These are phyloP conservation scores for Pseudocercospora pini-densiflorae DNA, from an alignment of 2,329 filamentous ascomycete genomes.

Conservation along the genomic window DNA sequence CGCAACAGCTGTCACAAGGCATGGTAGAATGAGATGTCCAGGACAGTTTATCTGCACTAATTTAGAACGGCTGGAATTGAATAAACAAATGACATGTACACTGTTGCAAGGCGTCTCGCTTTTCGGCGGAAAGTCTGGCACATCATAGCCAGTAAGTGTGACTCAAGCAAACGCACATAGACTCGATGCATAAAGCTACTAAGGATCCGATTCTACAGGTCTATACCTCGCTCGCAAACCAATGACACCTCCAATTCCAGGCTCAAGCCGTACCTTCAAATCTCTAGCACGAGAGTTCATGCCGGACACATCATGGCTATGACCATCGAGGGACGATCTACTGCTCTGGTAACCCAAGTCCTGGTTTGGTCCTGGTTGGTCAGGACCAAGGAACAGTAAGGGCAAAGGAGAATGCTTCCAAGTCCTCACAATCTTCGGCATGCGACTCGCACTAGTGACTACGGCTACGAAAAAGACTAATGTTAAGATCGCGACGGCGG, in stretches of 20 bases:
- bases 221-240: not conserved
- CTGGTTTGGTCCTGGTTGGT: not conserved
- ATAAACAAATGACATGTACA: no score
- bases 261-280: not conserved
- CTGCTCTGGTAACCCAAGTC: not conserved
- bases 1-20: no score
- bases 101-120: no score
- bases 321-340: not conserved
- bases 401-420: conserved; percentile 23
- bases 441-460: not conserved
- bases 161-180: not conserved
- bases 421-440: conserved; percentile 13
- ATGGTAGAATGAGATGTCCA: no score
- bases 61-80: no score
- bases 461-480: conserved; percentile 16
- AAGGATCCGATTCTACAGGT: not conserved
- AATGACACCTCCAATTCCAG: not conserved
- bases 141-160: not conserved
- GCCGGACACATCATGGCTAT: not conserved
- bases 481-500: conserved; percentile 12
- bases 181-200: not conserved
- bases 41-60: no score
- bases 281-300: not conserved
- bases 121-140: no score
- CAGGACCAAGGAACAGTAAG: conserved; percentile 14